Conservation (phyloP, 2,329 filamentous ascomycete genomes). For the Furcasterigmium furcatum region DNA sequence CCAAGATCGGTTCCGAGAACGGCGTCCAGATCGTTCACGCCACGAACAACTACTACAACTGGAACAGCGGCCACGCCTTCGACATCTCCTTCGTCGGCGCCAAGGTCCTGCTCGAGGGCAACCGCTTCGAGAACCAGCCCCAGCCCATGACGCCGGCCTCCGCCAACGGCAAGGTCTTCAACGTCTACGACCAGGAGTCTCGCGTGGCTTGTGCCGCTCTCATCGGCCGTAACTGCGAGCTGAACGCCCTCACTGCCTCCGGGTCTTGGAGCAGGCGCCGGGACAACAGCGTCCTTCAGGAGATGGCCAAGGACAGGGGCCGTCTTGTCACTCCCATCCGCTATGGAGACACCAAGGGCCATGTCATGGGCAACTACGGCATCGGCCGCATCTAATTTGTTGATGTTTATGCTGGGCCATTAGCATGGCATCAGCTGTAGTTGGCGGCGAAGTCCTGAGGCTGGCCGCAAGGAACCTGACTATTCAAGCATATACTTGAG, state of each 20-base stretch:
- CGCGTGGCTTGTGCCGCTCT: constrained; percentile 12
- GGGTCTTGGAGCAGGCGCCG: constrained; percentile 16
- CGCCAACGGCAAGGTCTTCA: constrained; percentile 16
- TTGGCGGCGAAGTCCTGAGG: too few species aligned
- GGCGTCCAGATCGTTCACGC: constrained; percentile 26
- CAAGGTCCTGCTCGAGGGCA: constrained; percentile 37
- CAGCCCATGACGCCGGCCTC: constrained; percentile 30
- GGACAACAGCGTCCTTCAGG: constrained; percentile 4
- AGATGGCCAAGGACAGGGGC: constrained; percentile 7
- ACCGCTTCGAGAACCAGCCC: constrained; percentile 36
- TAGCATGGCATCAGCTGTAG: too few species aligned
- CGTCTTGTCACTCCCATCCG: constrained; percentile 6
- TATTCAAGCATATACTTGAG: too few species aligned
- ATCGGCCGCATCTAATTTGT: not conserved
- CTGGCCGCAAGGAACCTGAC: too few species aligned
- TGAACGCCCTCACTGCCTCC: constrained; percentile 21
- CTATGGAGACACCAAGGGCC: constrained; percentile 4
- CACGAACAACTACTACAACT: constrained; percentile 39
- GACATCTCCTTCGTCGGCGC: constrained; percentile 25
- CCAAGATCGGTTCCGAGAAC: constrained; percentile 31
- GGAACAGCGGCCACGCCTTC: constrained; percentile 40
- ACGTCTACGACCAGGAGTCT: constrained; percentile 10
- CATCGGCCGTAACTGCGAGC: constrained; percentile 22
- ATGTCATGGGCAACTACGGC: constrained; percentile 7
- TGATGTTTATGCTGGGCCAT: too few species aligned